A percentile compares a stretch with the other conserved stretches of the same genome.
These are phyloP conservation scores for Combretum micranthum DNA, from an alignment of 345 rosid genomes.

Conservation along the genomic window DNA sequence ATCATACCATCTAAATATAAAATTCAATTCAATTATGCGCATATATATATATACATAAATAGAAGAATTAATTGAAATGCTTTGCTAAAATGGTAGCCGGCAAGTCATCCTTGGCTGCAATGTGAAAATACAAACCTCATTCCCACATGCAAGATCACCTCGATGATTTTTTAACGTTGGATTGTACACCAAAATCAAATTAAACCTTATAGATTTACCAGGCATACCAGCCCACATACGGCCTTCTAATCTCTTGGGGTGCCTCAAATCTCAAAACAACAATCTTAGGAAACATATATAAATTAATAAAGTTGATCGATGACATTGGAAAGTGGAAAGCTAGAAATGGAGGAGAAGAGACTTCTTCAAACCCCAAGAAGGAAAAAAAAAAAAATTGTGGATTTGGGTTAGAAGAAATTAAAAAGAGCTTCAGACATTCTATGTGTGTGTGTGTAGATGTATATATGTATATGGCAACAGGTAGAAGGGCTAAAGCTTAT, in stretches of 20 bases:
- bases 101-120: conserved; percentile 90
- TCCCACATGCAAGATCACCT: conserved; percentile 47
- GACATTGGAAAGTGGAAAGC: conserved; percentile 8
- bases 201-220: background rate
- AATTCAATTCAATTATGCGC: no score
- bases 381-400: conserved; percentile 28
- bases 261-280: no score
- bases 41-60: no score
- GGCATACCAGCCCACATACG: no score
- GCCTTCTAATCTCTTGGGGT: no score
- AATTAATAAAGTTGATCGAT: no score
- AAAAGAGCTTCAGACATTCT: no score
- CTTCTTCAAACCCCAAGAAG: no score
- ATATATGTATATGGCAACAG: background rate
- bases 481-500: background rate
- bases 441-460: background rate
- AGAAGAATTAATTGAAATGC: background rate
- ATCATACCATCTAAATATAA: background rate
- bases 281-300: no score
- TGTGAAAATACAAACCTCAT: conserved; percentile 22
- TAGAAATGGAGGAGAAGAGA: conserved; percentile 11
- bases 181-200: background rate
- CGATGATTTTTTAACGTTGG: background rate
- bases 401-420: conserved; percentile 15
- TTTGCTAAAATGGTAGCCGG: conserved; percentile 23